A percentile compares a stretch with the other conserved stretches of the same genome.
These are phyloP conservation scores for Colletotrichum noveboracense DNA, from an alignment of 2,329 filamentous ascomycete species.

Conservation along the genomic window DNA sequence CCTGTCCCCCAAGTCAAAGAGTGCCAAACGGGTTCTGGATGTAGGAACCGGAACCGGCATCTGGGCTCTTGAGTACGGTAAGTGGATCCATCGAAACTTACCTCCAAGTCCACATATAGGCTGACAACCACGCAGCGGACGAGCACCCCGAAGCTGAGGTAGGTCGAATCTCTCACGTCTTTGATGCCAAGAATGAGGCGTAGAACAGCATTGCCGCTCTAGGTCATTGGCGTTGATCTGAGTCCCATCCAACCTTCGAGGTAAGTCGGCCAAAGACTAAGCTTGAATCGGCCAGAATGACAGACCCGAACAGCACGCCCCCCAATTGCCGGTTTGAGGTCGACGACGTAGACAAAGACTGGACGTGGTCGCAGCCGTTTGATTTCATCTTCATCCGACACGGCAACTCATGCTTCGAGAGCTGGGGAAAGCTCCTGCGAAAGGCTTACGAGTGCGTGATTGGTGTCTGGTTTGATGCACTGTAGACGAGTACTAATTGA, in stretches of 20 bases:
- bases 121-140: background rate
- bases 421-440: slow-evolving; percentile 56
- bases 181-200: background rate
- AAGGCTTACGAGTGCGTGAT: slow-evolving; percentile 41
- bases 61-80: background rate
- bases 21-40: slow-evolving; percentile 25
- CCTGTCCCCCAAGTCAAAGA: slow-evolving; percentile 27
- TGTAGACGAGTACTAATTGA: background rate
- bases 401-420: slow-evolving; percentile 57
- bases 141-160: background rate
- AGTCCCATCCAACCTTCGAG: background rate
- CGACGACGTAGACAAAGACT: slow-evolving; percentile 36
- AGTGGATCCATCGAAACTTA: background rate
- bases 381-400: slow-evolving; percentile 65
- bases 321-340: slow-evolving; percentile 43
- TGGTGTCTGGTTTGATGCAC: background rate
- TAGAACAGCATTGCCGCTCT: background rate
- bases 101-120: no score
- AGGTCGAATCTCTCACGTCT: background rate
- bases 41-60: background rate
- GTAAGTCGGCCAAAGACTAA: background rate
- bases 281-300: background rate
- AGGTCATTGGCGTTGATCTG: background rate
- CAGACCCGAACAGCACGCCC: slow-evolving; percentile 33
- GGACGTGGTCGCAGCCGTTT: slow-evolving; percentile 43